These are phyloP conservation scores for Phaeotremella skinneri DNA, from an alignment of 768 basidiomycete species.

Conservation along the genomic window DNA sequence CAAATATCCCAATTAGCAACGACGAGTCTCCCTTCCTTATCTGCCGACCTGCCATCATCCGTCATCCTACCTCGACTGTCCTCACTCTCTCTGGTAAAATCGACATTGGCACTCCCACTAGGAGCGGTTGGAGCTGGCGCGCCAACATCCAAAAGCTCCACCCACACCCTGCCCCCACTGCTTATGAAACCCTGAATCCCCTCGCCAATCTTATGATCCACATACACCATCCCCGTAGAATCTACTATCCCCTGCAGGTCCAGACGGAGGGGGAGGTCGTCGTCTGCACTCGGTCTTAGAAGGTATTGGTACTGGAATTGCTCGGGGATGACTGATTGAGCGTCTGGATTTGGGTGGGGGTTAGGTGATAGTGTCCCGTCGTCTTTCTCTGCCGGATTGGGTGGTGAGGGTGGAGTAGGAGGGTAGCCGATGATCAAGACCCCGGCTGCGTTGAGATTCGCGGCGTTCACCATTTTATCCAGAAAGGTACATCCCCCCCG, in stretches of 20 bases:
- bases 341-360: constrained; percentile 26
- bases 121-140: not conserved
- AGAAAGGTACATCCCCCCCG: constrained; percentile 87
- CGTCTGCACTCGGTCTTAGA: constrained; percentile 1
- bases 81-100: not conserved
- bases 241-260: constrained; percentile 11
- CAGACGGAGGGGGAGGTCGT: not conserved
- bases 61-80: not conserved
- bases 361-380: constrained; percentile 40
- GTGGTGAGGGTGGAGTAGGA: no score
- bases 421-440: constrained; percentile 63
- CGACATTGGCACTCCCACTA: not conserved
- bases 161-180: constrained; percentile 11
- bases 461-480: constrained; percentile 72
- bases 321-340: not conserved
- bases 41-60: not conserved
- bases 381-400: no score
- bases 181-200: constrained; percentile 10
- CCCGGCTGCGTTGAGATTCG: constrained; percentile 69
- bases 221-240: constrained; percentile 37
- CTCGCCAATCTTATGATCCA: constrained; percentile 31
- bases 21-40: constrained; percentile 12
- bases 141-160: constrained; percentile 18
- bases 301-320: constrained; percentile 6
- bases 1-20: constrained; percentile 33